A percentile compares a stretch with the other conserved stretches of the same genome.
Conservation (phyloP, 768 basidiomycete species). For the Wakefieldia striispora region DNA sequence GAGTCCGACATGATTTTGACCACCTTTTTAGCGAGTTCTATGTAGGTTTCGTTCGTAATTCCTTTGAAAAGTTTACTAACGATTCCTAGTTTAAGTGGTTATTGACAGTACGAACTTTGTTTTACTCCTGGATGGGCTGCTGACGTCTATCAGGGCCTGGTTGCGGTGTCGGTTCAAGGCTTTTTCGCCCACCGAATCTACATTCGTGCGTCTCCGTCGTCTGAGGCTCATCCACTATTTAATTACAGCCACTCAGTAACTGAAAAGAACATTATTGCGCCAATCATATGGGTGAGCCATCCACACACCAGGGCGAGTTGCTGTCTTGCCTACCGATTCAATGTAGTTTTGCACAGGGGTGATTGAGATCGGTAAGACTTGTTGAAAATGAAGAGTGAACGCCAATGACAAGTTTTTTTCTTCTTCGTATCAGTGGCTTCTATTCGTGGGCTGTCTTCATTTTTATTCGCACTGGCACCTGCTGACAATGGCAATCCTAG, state of each 20-base stretch:
- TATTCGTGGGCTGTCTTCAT: background rate
- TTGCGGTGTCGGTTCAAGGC: background rate
- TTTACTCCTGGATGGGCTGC: no score
- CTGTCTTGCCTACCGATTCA: background rate
- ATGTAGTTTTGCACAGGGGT: background rate
- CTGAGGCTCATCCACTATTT: background rate
- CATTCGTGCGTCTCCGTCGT: background rate
- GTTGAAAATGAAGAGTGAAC: background rate
- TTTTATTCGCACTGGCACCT: no score
- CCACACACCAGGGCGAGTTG: background rate
- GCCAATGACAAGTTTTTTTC: background rate
- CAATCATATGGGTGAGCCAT: background rate
- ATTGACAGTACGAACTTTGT: no score
- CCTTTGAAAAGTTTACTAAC: no score
- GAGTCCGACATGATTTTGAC: no score
- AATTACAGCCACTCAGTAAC: background rate
- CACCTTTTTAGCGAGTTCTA: no score
- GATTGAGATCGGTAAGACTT: background rate
- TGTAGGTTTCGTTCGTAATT: no score
- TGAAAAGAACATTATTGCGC: background rate
- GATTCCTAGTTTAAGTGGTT: no score
- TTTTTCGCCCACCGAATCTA: conserved; percentile 5
- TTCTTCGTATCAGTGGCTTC: background rate
- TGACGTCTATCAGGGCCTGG: background rate
- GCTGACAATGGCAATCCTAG: background rate